These are phyloP conservation scores for Misopates orontium DNA, from an alignment of 257 asterid species.

Conservation along the genomic window DNA sequence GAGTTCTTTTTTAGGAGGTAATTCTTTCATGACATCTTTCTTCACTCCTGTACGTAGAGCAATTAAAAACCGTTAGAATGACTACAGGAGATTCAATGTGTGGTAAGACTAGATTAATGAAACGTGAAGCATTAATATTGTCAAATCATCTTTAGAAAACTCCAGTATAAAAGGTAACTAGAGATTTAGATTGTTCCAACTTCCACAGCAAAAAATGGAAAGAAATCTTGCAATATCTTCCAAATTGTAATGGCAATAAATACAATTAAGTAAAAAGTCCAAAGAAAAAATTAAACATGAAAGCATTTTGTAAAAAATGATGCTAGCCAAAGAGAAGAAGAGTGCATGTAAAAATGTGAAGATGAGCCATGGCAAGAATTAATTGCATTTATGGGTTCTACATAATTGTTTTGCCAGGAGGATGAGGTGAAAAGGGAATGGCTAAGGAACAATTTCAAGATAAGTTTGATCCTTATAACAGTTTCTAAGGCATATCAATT, in stretches of 20 bases:
- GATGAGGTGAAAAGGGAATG: not conserved
- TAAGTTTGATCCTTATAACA: constrained; percentile 7
- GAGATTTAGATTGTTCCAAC: constrained; percentile 2
- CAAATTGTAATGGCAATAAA: not conserved
- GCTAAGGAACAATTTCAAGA: not conserved
- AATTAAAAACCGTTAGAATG: constrained; percentile 18
- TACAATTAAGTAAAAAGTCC: not conserved
- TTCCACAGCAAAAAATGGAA: constrained; percentile 16
- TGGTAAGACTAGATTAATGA: constrained; percentile 13
- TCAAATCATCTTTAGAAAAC: constrained; percentile 13
- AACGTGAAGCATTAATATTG: constrained; percentile 2
- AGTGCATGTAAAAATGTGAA: constrained; percentile 8
- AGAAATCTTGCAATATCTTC: constrained; percentile 6
- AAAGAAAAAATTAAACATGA: not conserved
- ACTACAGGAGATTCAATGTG: constrained; percentile 10
- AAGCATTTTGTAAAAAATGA: constrained; percentile 4
- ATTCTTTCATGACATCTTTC: constrained; percentile 92
- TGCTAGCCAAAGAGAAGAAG: not conserved
- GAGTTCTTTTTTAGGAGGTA: constrained; percentile 95
- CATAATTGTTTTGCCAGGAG: constrained; percentile 14
- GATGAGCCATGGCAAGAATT: not conserved
- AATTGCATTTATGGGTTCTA: constrained; percentile 7
- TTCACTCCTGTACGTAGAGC: constrained; percentile 69
- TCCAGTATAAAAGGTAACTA: constrained; percentile 5
- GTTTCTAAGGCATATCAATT: constrained; percentile 17